Evolutionary conservation across 1,284 basidiomycete species (phyloP).

Genomic region (Quambalaria eucalypti): DNA sequence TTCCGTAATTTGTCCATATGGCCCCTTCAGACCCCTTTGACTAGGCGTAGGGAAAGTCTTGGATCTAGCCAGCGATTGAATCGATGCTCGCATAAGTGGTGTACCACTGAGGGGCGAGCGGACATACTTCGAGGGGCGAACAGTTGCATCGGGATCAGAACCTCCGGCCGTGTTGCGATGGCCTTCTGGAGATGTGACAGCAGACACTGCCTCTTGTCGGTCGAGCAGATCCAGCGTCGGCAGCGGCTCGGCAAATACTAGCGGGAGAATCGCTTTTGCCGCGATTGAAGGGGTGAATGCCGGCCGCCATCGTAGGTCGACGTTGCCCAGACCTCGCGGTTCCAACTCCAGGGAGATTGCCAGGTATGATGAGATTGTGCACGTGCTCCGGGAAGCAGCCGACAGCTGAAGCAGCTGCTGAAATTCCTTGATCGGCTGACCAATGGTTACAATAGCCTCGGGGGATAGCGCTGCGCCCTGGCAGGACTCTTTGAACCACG

Average conservation of each 20-base stretch:
- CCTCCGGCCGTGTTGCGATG: not conserved
- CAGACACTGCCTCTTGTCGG: constrained; percentile 1
- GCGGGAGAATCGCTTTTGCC: constrained; percentile 17
- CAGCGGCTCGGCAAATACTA: constrained; percentile 31
- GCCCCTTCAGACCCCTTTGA: constrained; percentile 5
- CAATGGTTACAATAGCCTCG: not conserved
- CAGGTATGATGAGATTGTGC: constrained; percentile 9
- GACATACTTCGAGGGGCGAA: not conserved
- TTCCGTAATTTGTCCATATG: constrained; percentile 24
- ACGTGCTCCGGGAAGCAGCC: not conserved
- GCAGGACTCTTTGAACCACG: not conserved
- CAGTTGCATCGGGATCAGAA: not conserved
- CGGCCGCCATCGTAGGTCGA: constrained; percentile 16
- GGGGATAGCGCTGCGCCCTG: not conserved
- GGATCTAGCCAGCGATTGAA: not conserved
- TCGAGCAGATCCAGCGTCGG: constrained; percentile 29
- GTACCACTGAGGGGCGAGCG: constrained; percentile 15
- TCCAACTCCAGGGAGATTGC: constrained; percentile 25
- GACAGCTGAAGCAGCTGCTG: constrained; percentile 20
- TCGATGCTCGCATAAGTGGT: constrained; percentile 15
- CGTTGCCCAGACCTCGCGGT: constrained; percentile 24
- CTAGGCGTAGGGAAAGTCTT: constrained; percentile 13
- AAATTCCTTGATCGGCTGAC: constrained; percentile 18
- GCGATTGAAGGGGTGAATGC: constrained; percentile 2
- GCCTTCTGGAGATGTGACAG: too few species aligned